Evolutionary conservation across 768 basidiomycete genomes (phyloP), one percentile per base, ranked within the genome.

Genomic region (Gelatoporia subvermispora): DNA sequence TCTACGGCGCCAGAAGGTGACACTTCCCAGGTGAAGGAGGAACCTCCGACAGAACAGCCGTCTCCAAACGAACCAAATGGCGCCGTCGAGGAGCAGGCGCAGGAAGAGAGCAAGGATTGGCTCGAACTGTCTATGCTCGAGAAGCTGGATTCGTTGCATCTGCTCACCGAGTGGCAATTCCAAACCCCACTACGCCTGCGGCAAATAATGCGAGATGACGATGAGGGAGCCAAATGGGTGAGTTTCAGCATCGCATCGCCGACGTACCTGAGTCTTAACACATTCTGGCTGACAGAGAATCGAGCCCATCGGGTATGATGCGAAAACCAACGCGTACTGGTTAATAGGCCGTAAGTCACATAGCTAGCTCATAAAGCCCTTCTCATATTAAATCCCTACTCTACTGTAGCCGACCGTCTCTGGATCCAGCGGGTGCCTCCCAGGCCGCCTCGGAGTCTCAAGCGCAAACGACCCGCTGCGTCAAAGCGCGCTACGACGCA

Each of bases 131-230:
- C 82, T 2, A 81, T 87, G 76, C 72, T 82, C 35, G 67, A 68
- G 28, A 89, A 90, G 66, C 76, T 93, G 37, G 84, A 90, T 51
- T 81, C 85, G 3, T 68, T 92, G 58, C 78, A 89, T 55, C 69
- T 78, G 15, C 68, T 93, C 42, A 76, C 75, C 23, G 91, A 93
- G 66, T 93, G 91, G 91, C 88, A 90, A 58, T 91, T 93, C 54
- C 83, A 89, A 50, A 88, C 88, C 59, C 79, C 88, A 4, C 72
- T 74, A 45, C 75, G 85, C 47, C 58, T 93, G 18, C 74, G 88
- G 49, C 73, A 72, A 38, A 65, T 85, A 41, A 90, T 92, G 88
- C 85, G 80, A 59, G 77, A 72, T 43, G 89, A 90, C 48, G 88
- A 90, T 52, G 89, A 91, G 37, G 68, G 72, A 47, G 86, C 84